Evolutionary conservation across 2,329 filamentous ascomycete genomes (phyloP).

Genomic region (Verticillium nonalfalfae): DNA sequence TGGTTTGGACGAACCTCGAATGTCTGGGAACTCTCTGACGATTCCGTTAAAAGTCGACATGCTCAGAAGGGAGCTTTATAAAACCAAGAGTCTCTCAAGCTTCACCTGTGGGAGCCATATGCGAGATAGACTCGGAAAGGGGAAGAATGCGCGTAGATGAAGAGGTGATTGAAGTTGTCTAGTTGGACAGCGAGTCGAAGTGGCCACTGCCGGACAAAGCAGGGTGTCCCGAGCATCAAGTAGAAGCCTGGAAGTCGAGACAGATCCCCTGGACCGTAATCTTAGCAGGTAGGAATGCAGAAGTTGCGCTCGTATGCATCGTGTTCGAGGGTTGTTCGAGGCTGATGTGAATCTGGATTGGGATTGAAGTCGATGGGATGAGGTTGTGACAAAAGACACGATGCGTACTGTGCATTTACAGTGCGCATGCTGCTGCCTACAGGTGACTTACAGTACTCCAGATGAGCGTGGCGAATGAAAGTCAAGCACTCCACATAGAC

Average conservation of each 20-base stretch:
- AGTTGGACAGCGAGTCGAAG: too few relatives aligned
- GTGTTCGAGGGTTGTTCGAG: too few relatives aligned
- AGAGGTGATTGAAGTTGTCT: too few relatives aligned
- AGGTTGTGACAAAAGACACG: not conserved
- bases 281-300: too few relatives aligned
- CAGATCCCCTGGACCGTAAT: too few relatives aligned
- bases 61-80: not conserved
- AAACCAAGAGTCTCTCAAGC: not conserved
- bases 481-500: too few relatives aligned
- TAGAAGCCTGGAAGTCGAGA: not conserved
- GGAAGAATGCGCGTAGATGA: too few relatives aligned
- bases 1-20: slow-evolving; percentile 50
- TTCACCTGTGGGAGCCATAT: too few relatives aligned
- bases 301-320: too few relatives aligned
- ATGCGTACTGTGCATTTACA: not conserved
- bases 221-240: not conserved
- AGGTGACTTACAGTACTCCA: not conserved
- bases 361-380: not conserved
- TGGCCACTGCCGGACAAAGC: too few relatives aligned
- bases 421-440: not conserved
- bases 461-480: too few relatives aligned
- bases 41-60: slow-evolving; percentile 78
- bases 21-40: slow-evolving; percentile 71
- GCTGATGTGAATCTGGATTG: not conserved
- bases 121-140: too few relatives aligned